phyloP scores from a whole-genome alignment of 1,284 basidiomycete species.

The Ustilago vetiveriae region DNA sequence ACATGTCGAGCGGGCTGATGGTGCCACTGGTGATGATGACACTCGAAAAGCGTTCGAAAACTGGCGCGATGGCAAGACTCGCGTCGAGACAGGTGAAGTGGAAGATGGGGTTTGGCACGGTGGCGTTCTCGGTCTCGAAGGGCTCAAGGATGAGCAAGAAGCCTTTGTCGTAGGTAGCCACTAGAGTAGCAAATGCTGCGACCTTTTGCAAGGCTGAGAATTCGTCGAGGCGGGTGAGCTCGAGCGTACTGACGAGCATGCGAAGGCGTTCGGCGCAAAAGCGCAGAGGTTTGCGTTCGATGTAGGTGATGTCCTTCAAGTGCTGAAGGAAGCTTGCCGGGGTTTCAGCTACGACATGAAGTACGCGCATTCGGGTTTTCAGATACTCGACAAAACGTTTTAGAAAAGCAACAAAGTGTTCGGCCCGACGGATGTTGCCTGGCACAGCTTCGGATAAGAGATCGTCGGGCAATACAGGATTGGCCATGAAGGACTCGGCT shows the following conservation, averaged over 20 bases:
- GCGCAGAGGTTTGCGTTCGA: conserved; percentile 92
- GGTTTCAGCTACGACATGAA: conserved; percentile 99
- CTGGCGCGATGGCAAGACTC: conserved; percentile 94
- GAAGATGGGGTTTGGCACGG: conserved; percentile 98
- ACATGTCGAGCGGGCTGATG: conserved; percentile 98
- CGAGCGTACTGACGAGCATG: conserved; percentile 90
- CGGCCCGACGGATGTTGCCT: conserved; percentile 97
- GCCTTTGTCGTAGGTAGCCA: conserved; percentile 98
- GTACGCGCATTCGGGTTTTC: conserved; percentile 98
- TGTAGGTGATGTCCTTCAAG: conserved; percentile 98
- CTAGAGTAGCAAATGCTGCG: conserved; percentile 93
- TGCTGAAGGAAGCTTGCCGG: conserved; percentile 98
- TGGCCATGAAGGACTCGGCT: conserved; percentile 82
- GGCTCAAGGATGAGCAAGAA: conserved; percentile 97
- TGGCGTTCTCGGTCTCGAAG: conserved; percentile 98
- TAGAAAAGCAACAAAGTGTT: conserved; percentile 98
- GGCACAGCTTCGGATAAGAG: conserved; percentile 94
- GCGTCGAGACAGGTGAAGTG: conserved; percentile 98
- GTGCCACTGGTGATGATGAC: conserved; percentile 99
- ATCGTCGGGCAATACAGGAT: conserved; percentile 94
- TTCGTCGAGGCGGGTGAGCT: conserved; percentile 90
- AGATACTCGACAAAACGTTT: conserved; percentile 99
- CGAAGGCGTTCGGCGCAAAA: conserved; percentile 97
- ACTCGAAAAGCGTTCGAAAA: conserved; percentile 97
- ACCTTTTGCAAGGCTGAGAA: conserved; percentile 92